Evolutionary conservation across 1,139 yeast species (phyloP).

Genomic region (Pichia inconspicua): DNA sequence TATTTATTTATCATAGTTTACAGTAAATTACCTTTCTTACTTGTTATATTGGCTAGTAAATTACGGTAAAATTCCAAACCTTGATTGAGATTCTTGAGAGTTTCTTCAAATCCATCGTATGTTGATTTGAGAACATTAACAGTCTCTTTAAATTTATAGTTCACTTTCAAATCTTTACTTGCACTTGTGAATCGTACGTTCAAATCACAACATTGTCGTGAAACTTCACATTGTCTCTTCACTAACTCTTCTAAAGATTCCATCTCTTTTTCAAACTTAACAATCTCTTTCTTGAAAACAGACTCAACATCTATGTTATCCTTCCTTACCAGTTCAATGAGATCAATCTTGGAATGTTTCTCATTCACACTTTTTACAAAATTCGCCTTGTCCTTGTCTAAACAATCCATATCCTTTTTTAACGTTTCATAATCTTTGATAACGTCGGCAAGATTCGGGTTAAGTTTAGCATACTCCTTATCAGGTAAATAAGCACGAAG

Average conservation of each 20-base stretch:
- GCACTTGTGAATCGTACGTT: constrained; percentile 32
- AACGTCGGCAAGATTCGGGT: constrained; percentile 32
- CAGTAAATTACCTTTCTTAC: constrained; percentile 25
- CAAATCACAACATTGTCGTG: constrained; percentile 36
- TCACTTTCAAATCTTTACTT: constrained; percentile 27
- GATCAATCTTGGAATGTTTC: constrained; percentile 39
- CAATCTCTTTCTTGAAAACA: constrained; percentile 28
- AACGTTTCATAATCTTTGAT: constrained; percentile 39
- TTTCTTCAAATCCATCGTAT: constrained; percentile 46
- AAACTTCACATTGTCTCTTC: constrained; percentile 36
- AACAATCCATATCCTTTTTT: constrained; percentile 26
- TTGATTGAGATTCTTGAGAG: constrained; percentile 53
- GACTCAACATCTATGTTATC: constrained; percentile 20
- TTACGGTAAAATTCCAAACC: constrained; percentile 68
- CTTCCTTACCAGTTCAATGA: constrained; percentile 40
- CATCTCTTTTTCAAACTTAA: constrained; percentile 36
- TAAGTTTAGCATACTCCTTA: constrained; percentile 33
- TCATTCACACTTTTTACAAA: constrained; percentile 32
- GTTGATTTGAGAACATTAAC: constrained; percentile 50
- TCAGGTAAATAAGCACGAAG: constrained; percentile 44
- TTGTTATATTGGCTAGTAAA: constrained; percentile 42
- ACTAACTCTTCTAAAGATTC: constrained; percentile 32
- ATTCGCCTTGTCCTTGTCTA: constrained; percentile 32
- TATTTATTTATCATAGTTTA: neutral
- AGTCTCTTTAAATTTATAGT: constrained; percentile 37